Evolutionary conservation across 2,329 filamentous ascomycete genomes (phyloP).

Genomic region (Coniochaeta ligniaria): DNA sequence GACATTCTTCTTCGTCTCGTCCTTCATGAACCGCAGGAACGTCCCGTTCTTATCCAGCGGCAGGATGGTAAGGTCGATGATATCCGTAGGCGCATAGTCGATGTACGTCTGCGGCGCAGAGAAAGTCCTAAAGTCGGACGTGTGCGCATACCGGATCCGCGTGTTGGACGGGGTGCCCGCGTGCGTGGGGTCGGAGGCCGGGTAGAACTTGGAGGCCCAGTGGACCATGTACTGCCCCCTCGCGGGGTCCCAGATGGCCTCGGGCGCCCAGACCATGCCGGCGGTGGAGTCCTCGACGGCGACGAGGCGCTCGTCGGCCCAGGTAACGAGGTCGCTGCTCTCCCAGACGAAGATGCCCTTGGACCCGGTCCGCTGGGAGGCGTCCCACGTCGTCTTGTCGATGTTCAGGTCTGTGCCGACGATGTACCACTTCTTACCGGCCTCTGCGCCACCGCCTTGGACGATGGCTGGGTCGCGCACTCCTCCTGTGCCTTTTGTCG

Average conservation of each 20-base stretch:
- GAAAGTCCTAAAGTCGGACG: constrained; percentile 47
- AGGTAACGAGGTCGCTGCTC: constrained; percentile 41
- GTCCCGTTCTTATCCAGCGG: constrained; percentile 25
- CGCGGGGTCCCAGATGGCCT: constrained; percentile 43
- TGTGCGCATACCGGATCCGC: constrained; percentile 47
- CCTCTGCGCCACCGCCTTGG: constrained; percentile 35
- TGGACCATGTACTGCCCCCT: constrained; percentile 37
- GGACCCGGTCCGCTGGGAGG: constrained; percentile 41
- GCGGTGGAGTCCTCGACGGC: constrained; percentile 43
- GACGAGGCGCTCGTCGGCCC: constrained; percentile 38
- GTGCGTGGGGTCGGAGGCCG: constrained; percentile 37
- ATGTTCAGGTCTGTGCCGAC: constrained; percentile 48
- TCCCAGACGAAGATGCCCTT: constrained; percentile 49
- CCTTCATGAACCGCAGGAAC: constrained; percentile 49
- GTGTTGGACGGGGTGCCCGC: constrained; percentile 35
- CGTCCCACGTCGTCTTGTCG: constrained; percentile 43
- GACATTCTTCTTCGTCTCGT: constrained; percentile 43
- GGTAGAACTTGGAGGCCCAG: constrained; percentile 43
- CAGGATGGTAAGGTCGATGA: constrained; percentile 52
- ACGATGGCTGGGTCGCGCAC: constrained; percentile 46
- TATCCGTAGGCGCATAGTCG: constrained; percentile 35
- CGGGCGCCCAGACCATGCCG: constrained; percentile 53
- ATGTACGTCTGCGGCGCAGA: constrained; percentile 41
- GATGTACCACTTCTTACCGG: constrained; percentile 46
- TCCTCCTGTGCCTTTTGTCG: constrained; percentile 42